Percentiles rank a stretch among this genome's conserved stretches.
phyloP scores from a whole-genome alignment of 257 asterid species.

The Datura wrightii region DNA sequence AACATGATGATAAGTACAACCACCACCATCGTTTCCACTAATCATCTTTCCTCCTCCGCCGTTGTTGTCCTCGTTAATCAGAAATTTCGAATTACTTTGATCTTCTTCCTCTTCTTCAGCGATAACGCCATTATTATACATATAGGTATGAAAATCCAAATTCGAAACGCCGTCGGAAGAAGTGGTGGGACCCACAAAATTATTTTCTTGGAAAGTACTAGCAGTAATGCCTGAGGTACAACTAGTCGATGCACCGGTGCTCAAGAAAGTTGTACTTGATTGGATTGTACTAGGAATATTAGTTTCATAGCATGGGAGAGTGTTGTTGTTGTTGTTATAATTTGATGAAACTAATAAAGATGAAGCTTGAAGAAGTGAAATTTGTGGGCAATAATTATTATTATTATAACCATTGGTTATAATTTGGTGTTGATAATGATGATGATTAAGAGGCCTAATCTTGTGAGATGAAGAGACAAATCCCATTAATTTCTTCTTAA shows the following conservation, averaged over 20 bases:
- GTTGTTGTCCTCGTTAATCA: neutral
- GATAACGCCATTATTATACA: slow-evolving; percentile 34
- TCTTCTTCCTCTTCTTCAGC: slow-evolving; percentile 41
- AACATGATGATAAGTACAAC: slow-evolving; percentile 5
- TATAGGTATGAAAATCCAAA: slow-evolving; percentile 42
- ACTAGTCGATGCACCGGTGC: slow-evolving; percentile 27
- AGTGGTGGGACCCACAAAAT: slow-evolving; percentile 48
- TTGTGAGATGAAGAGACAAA: slow-evolving; percentile 40
- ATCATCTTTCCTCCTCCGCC: slow-evolving; percentile 24
- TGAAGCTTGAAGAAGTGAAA: slow-evolving; percentile 21
- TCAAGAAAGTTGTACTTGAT: slow-evolving; percentile 28
- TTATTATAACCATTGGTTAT: neutral
- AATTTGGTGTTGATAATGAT: slow-evolving; percentile 21
- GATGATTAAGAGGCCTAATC: slow-evolving; percentile 33
- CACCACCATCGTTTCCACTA: slow-evolving; percentile 6
- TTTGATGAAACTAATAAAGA: slow-evolving; percentile 6
- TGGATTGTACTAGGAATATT: slow-evolving; percentile 31
- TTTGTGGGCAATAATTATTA: slow-evolving; percentile 33
- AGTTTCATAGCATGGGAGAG: slow-evolving; percentile 24
- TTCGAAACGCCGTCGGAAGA: slow-evolving; percentile 44
- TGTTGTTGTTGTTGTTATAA: slow-evolving; percentile 29
- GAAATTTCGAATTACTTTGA: slow-evolving; percentile 12
- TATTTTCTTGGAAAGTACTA: slow-evolving; percentile 43
- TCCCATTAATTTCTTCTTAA: slow-evolving; percentile 64
- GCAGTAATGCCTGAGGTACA: slow-evolving; percentile 35